These are phyloP conservation scores for Pouteria glomerata DNA, from an alignment of 148 eudicot species.

Conservation along the genomic window DNA sequence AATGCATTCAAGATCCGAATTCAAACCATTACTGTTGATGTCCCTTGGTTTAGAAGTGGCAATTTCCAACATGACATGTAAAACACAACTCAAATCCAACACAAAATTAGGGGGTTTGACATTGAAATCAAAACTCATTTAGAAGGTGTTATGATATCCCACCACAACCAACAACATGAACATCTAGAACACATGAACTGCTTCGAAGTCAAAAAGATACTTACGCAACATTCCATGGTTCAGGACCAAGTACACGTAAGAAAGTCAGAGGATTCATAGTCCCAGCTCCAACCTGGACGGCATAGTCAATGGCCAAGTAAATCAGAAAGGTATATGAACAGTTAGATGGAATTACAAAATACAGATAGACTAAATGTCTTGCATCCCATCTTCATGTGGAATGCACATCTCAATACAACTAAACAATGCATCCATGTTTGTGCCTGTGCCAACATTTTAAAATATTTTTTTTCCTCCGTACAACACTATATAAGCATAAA, in stretches of 20 bases:
- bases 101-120: too few species aligned
- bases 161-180: neutral
- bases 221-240: slow-evolving; percentile 99
- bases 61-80: too few species aligned
- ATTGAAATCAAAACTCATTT: neutral
- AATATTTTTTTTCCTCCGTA: neutral
- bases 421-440: neutral
- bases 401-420: neutral
- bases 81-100: too few species aligned
- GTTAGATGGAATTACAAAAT: neutral
- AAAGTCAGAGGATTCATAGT: slow-evolving; percentile 99
- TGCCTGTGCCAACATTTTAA: neutral
- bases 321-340: neutral
- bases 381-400: neutral
- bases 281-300: slow-evolving; percentile 96
- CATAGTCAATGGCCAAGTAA: slow-evolving; percentile 8
- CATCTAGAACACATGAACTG: slow-evolving; percentile 1
- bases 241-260: slow-evolving; percentile 96
- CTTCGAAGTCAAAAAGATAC: slow-evolving; percentile 26
- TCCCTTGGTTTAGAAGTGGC: too few species aligned
- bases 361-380: neutral
- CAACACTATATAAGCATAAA: neutral
- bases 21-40: too few species aligned
- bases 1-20: too few species aligned
- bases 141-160: neutral